Conservation (phyloP, 2,329 filamentous ascomycete species). For the Ceratocystiopsis minuta region DNA sequence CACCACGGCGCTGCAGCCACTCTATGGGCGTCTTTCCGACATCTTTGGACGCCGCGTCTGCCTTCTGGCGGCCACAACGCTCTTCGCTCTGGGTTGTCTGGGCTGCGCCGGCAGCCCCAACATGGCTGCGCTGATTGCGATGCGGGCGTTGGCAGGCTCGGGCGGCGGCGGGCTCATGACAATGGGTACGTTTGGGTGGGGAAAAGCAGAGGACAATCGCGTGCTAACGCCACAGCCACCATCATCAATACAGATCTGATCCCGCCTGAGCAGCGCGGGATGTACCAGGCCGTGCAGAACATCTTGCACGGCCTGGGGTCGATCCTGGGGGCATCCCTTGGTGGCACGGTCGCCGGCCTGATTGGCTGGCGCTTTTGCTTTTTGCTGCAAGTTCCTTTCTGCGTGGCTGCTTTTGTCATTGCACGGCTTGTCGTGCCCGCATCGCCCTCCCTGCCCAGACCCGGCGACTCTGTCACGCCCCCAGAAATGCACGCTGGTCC, state of each 20-base stretch:
- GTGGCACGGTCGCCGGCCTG: conserved; percentile 44
- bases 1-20: conserved; percentile 54
- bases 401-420: conserved; percentile 27
- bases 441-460: background rate
- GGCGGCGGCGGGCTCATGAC: conserved; percentile 57
- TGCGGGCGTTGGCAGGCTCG: conserved; percentile 32
- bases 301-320: conserved; percentile 54
- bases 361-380: conserved; percentile 55
- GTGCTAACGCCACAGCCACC: conserved; percentile 26
- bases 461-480: background rate
- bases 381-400: conserved; percentile 42
- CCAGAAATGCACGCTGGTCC: too few relatives aligned
- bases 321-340: conserved; percentile 50
- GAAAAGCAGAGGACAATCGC: background rate
- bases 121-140: conserved; percentile 26
- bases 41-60: conserved; percentile 53
- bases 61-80: conserved; percentile 38
- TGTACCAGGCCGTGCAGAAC: conserved; percentile 59
- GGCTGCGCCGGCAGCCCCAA: conserved; percentile 39
- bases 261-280: conserved; percentile 47
- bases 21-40: conserved; percentile 29
- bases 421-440: conserved; percentile 1
- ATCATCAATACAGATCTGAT: conserved; percentile 58
- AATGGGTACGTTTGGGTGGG: conserved; percentile 27
- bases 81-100: conserved; percentile 19